phyloP scores from a whole-genome alignment of 805 yeast species.

The Zygosaccharomyces siamensis region DNA sequence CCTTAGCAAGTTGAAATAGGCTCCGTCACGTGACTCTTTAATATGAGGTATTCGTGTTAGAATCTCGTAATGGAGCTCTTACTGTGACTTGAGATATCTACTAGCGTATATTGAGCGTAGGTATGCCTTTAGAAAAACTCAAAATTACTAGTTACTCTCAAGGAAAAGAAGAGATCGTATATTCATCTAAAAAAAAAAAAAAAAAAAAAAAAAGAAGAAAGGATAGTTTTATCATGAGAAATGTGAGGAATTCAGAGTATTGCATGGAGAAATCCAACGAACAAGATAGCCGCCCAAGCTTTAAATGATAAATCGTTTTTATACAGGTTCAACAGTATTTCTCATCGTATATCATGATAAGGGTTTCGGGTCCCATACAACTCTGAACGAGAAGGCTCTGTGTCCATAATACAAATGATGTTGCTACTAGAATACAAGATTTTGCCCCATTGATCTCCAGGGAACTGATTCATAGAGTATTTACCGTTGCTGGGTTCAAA shows the following conservation, averaged over 20 bases:
- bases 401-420: neutral
- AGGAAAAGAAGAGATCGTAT: neutral
- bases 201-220: neutral
- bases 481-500: neutral
- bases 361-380: constrained; percentile 1
- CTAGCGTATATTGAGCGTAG: too few relatives aligned
- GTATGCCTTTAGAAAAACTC: neutral
- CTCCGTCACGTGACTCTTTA: too few relatives aligned
- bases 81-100: too few relatives aligned
- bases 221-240: neutral
- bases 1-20: too few relatives aligned
- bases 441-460: neutral
- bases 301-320: neutral
- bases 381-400: neutral
- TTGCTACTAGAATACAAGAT: neutral
- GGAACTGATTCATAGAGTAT: neutral
- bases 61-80: too few relatives aligned
- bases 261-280: neutral
- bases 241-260: neutral
- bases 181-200: neutral
- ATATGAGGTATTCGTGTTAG: too few relatives aligned
- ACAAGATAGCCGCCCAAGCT: neutral
- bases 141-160: neutral
- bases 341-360: neutral
- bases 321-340: neutral